Conservation (phyloP, 306 rosid genomes). For the Begonia fuchsioides region DNA sequence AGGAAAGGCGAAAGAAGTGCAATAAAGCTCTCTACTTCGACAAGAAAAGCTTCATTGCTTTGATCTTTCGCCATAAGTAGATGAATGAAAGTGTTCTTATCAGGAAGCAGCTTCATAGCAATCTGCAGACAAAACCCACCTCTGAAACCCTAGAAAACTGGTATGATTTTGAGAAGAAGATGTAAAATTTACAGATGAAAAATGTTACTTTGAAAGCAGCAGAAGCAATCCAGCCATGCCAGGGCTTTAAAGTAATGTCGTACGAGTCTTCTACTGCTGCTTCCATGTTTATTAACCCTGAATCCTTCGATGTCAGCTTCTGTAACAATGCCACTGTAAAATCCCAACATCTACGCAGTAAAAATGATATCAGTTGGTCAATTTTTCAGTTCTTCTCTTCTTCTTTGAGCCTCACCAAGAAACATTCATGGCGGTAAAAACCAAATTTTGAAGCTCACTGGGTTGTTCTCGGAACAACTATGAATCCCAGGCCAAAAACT, state of each 20-base stretch:
- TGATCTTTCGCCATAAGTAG: constrained; percentile 33
- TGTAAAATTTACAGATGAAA: not conserved
- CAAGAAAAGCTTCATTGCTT: constrained; percentile 21
- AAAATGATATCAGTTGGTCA: not conserved
- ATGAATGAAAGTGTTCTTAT: constrained; percentile 27
- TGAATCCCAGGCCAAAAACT: too few species aligned
- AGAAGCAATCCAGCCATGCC: constrained; percentile 74
- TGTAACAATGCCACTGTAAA: constrained; percentile 31
- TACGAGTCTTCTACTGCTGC: constrained; percentile 51
- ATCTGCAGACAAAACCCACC: constrained; percentile 33
- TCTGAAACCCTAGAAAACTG: constrained; percentile 8
- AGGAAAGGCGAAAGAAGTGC: constrained; percentile 37
- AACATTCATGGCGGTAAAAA: too few species aligned
- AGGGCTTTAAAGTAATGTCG: constrained; percentile 37
- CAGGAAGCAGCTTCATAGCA: constrained; percentile 56
- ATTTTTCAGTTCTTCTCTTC: not conserved
- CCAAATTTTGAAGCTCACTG: too few species aligned
- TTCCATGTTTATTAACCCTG: constrained; percentile 32
- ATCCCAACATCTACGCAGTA: constrained; percentile 37
- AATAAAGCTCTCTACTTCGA: constrained; percentile 33
- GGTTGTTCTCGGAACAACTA: too few species aligned
- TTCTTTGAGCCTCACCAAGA: not conserved
- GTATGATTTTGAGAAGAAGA: not conserved
- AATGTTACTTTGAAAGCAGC: constrained; percentile 47
- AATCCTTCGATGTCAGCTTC: constrained; percentile 18